Base-by-base conservation (phyloP, 768 basidiomycete genomes). In the Psilocybe subaeruginosa region DNA sequence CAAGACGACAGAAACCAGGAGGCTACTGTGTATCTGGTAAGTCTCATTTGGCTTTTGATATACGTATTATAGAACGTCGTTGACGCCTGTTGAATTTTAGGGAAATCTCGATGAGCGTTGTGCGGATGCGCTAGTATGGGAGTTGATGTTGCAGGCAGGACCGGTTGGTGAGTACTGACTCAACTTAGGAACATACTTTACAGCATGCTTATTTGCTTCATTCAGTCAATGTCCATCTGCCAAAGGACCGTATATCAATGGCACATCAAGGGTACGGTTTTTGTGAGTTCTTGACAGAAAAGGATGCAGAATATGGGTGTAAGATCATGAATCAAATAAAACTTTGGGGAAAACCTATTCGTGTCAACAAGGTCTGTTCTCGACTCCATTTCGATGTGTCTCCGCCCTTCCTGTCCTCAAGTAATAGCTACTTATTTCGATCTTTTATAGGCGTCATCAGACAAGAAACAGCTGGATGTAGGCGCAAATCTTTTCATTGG, bases 301-400 rank as follows among this genome's bases (percentile, higher is more conserved):
- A 97, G 75, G 97, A 99, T 78, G 95, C 97, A 64, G 97, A 99
- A 77, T 99, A 99, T 76, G 97, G 95, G 60, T 98, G 97, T 85
- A 97, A 98, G 83, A 98, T 99, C 69, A 98, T 99, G 97, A 99
- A 99, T 74, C 97, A 98, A 82, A 99, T 99, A 73, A 99, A 99
- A 77, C 76, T 99, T 56, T 99, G 92, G 87, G 97, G 97, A 27
- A 99, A 99, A 73, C 97, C 97, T 33, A 97, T 99, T 61, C 85
- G 97, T 66, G 97, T 99, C 65, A 99, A 98, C 84, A 99, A 98
- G 90, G 95, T 92, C 65, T 71, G 88, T 79, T 53, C 16, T 55
- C 27, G 29, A 35, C 0, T 35, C 7, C 33, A 7, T 35, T 35
- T 35, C 33, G 33, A 6, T 23, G 23, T 23, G 23, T 35, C 33